Evolutionary conservation across 768 basidiomycete species (phyloP), one percentile per base, ranked within the genome.

Genomic region (Boletus huronensis): DNA sequence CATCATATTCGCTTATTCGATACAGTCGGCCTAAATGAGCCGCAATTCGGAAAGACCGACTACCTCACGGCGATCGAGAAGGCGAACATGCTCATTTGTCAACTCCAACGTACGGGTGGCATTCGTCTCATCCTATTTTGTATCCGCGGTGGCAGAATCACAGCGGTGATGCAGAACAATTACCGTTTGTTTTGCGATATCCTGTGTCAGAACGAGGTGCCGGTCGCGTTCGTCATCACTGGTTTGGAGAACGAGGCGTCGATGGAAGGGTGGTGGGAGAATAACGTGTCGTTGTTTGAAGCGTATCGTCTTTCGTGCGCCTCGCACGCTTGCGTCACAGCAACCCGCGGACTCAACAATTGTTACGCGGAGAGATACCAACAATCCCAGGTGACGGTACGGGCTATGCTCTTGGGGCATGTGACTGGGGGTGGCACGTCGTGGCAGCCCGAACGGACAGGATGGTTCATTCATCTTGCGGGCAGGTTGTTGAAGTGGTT

Each of bases 281-380:
- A 58, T 10, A 77, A 77, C 29, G 54, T 62, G 50, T 19, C 42
- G 26, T 38, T 38, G 10, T 78, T 78, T 49, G 66, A 67, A 31
- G 53, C 53, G 13, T 63, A 57, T 44, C 28, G 28, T 0, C 63
- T 67, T 32, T 57, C 49, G 31, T 65, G 72, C 23, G 45, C 58
- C 17, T 73, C 71, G 4, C 70, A 75, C 17, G 75, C 68, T 0
- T 78, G 78, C 51, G 55, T 78, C 57, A 77, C 74, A 3, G 71
- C 74, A 3, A 72, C 45, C 25, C 59, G 60, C 26, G 67, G 74
- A 23, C 58, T 60, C 48, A 53, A 65, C 0, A 40, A 64, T 29
- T 61, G 48, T 29, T 62, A 67, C 26, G 55, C 59, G 25, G 52
- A 53, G 7, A 72, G 64, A 45, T 77, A 76, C 50, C 53, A 62